A percentile compares a stretch with the other conserved stretches of the same genome.
Conservation (phyloP, 768 basidiomycete genomes). For the Psilocybe subaeruginosa region DNA sequence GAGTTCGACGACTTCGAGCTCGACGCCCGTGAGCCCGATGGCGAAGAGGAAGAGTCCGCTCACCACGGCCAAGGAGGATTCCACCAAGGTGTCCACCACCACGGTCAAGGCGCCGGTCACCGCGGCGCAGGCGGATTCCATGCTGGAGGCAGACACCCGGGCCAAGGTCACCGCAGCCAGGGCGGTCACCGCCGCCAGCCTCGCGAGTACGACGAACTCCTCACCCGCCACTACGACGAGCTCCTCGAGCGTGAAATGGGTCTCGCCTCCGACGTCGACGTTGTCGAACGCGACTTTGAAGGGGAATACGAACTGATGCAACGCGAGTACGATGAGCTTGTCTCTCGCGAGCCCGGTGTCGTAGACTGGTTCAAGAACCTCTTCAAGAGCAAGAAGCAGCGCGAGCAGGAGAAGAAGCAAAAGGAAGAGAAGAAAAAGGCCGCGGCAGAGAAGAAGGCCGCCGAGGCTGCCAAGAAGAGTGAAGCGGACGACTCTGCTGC, state of each 20-base stretch:
- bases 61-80: background rate
- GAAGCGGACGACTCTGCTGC: background rate
- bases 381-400: slow-evolving; percentile 9
- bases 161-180: no score
- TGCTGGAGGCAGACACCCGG: no score
- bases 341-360: slow-evolving; percentile 8
- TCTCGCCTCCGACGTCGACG: background rate
- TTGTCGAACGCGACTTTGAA: slow-evolving; percentile 5
- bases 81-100: background rate
- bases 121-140: no score
- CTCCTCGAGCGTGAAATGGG: slow-evolving; percentile 1
- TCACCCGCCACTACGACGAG: slow-evolving; percentile 4
- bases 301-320: slow-evolving; percentile 6
- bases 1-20: slow-evolving; percentile 1
- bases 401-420: slow-evolving; percentile 3
- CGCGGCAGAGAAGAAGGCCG: background rate
- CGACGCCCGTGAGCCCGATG: background rate
- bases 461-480: background rate
- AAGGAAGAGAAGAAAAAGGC: background rate
- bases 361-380: slow-evolving; percentile 13
- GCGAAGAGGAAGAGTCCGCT: background rate
- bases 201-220: slow-evolving; percentile 1
- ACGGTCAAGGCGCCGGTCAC: no score
- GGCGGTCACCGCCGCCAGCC: no score
- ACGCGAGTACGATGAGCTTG: slow-evolving; percentile 10